Evolutionary conservation across 2,329 filamentous ascomycete genomes (phyloP), one percentile per base, ranked within the genome.

Genomic region (Neonectria coccinea): DNA sequence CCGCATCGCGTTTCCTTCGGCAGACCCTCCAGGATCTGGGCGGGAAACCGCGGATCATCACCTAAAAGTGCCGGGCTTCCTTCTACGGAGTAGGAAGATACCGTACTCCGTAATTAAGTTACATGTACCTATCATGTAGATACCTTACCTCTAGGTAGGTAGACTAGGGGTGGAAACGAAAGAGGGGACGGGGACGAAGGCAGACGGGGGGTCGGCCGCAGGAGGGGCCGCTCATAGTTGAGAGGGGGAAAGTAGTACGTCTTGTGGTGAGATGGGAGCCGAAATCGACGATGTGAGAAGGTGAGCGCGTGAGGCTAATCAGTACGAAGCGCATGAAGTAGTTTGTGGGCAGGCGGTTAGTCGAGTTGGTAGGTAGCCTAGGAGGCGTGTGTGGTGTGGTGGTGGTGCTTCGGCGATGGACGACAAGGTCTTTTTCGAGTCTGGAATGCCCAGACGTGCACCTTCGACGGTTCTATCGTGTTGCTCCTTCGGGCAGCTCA

Each of bases 1-100:
- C 36, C 41, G 48, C 51, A 56, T 57, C 56, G 36, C 53, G 33
- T 62, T 47, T 33, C 51, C 29, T 56, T 22, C n/a, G 56, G 16
- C 36, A 56, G 31, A 48, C 51, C 31, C 29, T 62, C 55, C 42
- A 56, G 61, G 44, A 64, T 56, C 59, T 33, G 62, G 56, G 22
- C 62, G 59, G 67, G 67, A 71, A 63, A 70, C 42, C 42, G 56
- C 67, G 64, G 67, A 70, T 68, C 63, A 71, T 71, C 65, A 65
- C 61, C 65, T 59, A 56, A 64, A 70, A 62, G 36, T 68, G 59
- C 64, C 52, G 65, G 56, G 45, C 36, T 41, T 22, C 22, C 64
- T 62, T 64, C 58, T 62, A 55, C 44, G 45, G 63, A 41, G 55
- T 54, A 63, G 55, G 44, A n/a, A 53, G 62, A 71, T 53, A 56